Evolutionary conservation across 2,329 filamentous ascomycete species (phyloP), one percentile per base, ranked within the genome.

Genomic region (Nigrograna mackinnonii): DNA sequence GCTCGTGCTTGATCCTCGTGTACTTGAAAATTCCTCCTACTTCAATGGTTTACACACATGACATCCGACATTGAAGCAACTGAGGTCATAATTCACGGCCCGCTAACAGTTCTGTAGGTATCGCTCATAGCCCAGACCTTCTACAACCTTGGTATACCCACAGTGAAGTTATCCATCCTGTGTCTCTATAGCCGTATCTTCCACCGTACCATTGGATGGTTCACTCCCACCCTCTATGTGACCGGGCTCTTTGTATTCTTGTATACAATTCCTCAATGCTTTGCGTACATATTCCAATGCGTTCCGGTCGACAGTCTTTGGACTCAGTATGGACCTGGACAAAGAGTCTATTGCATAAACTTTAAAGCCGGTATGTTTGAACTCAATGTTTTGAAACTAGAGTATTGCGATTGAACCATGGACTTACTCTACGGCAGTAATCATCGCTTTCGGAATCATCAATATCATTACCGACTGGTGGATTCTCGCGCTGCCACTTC

Each of bases 391-490:
- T 7, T 24, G 7, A 37, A 28, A 22, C n/a, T 14, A 6, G n/a
- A n/a, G n/a, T n/a, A n/a, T n/a, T n/a, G n/a, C n/a, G n/a, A n/a
- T 28, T 28, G 24, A 14, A 28, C 24, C 11, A 28, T 14, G 14
- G 24, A 28, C 18, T 22, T 9, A 13, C 17, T 39, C 16, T 26
- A n/a, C 4, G 26, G 6, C 22, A 49, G 46, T 37, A 5, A 46
- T 49, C 16, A 41, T 52, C 6, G 19, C 35, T 2, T 46, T 52
- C 22, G 49, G 49, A 2, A 37, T 42, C n/a, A 44, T 52, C 22
- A 46, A 52, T 22, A 52, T 52, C 17, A 16, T 44, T 3, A 52
- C 46, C 4, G 46, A 52, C 28, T 49, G 46, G 46, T 42, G n/a
- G 11, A 40, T 52, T 20, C 41, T 52, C 5, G 24, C 32, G 2